Conservation (phyloP, 2,329 filamentous ascomycete species). For the Fusarium avenaceum region DNA sequence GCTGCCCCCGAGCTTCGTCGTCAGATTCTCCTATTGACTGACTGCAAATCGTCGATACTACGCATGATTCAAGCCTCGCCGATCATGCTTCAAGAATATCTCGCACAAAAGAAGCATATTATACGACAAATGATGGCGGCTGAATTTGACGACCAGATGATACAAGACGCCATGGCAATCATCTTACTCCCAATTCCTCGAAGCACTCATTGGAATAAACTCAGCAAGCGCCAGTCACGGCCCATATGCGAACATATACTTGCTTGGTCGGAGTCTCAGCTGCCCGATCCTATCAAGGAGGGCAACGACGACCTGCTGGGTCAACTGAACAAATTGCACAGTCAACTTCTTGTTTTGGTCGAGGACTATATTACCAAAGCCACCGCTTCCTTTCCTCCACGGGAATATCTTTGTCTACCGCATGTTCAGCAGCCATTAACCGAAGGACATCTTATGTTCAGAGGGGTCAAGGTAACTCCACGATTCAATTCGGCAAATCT, state of each 20-base stretch:
- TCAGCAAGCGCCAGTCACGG: neutral
- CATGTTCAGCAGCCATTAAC: too few relatives aligned
- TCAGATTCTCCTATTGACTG: neutral
- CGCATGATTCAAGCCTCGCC: neutral
- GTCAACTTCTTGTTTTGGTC: neutral
- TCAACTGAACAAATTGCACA: neutral
- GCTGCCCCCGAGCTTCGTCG: neutral
- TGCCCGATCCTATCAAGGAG: neutral
- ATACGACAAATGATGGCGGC: neutral
- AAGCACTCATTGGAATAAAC: neutral
- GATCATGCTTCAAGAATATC: neutral
- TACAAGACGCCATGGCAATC: neutral
- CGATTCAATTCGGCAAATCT: neutral
- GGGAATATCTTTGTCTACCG: neutral
- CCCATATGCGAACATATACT: neutral
- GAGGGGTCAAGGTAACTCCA: neutral
- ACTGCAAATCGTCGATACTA: neutral
- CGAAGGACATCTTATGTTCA: neutral
- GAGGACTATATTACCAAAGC: conserved; percentile 4
- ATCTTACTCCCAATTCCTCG: neutral
- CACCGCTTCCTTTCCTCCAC: neutral
- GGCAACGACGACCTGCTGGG: neutral
- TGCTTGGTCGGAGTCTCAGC: neutral
- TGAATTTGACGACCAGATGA: neutral
- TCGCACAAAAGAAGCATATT: neutral